Evolutionary conservation across 1,139 yeast genomes (phyloP).

Genomic region (Saccharomyces hybrid): DNA sequence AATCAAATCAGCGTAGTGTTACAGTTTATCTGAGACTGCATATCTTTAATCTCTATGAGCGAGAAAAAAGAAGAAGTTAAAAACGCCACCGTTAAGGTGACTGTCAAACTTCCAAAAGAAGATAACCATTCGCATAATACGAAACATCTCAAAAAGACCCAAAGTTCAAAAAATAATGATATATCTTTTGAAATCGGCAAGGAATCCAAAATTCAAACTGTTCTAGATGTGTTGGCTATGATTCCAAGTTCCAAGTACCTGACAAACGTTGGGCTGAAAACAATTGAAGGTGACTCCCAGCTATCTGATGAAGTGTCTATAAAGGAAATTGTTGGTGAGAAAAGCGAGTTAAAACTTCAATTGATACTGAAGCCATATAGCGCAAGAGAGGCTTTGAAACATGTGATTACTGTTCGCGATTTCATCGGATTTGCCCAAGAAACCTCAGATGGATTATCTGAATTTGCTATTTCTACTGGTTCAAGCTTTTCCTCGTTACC

Average conservation of each 20-base stretch:
- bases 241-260: conserved; percentile 24
- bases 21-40: not conserved
- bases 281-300: conserved; percentile 10
- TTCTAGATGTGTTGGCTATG: conserved; percentile 23
- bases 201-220: conserved; percentile 23
- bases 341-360: conserved; percentile 17
- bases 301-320: conserved; percentile 17
- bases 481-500: conserved; percentile 25
- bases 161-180: conserved; percentile 11
- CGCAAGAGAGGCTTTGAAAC: conserved; percentile 28
- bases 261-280: conserved; percentile 23
- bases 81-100: conserved; percentile 12
- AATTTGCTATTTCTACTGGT: conserved; percentile 29
- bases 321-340: conserved; percentile 17
- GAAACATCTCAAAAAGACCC: not conserved
- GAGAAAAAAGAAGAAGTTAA: not conserved
- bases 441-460: conserved; percentile 27
- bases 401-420: conserved; percentile 29
- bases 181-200: conserved; percentile 22
- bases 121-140: conserved; percentile 3
- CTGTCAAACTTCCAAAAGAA: conserved; percentile 13
- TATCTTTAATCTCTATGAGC: not conserved
- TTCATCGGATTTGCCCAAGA: conserved; percentile 30
- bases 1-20: not conserved
- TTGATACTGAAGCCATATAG: conserved; percentile 26